These are phyloP conservation scores for Apiotrichum porosum DNA, from an alignment of 1,284 basidiomycete genomes.

Conservation along the genomic window DNA sequence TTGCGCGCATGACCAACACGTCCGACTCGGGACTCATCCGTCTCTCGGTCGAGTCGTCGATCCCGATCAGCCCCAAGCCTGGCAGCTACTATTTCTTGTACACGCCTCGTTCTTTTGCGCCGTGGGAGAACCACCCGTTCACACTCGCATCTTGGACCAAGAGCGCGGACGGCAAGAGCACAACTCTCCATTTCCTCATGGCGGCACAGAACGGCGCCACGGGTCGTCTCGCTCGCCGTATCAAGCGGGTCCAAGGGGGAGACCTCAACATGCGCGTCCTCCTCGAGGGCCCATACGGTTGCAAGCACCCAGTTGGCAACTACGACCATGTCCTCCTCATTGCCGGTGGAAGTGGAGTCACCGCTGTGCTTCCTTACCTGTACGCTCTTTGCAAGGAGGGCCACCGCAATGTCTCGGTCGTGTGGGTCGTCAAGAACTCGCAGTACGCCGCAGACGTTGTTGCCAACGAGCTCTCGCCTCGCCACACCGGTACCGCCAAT, in stretches of 20 bases:
- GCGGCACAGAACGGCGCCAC: conserved; percentile 21
- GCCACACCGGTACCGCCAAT: not conserved
- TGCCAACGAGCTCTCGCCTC: conserved; percentile 15
- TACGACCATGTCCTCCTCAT: conserved; percentile 25
- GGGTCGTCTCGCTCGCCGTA: conserved; percentile 3
- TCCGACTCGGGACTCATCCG: conserved; percentile 16
- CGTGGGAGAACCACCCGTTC: conserved; percentile 34
- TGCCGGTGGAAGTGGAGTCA: conserved; percentile 31
- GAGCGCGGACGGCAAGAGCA: conserved; percentile 1
- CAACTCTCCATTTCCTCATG: conserved; percentile 22
- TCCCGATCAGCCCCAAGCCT: conserved; percentile 14
- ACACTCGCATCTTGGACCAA: conserved; percentile 17
- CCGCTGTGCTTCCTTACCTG: conserved; percentile 26
- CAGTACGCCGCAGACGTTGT: conserved; percentile 25
- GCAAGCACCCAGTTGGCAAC: not conserved
- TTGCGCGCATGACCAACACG: conserved; percentile 8
- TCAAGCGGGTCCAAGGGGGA: not conserved
- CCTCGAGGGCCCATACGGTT: conserved; percentile 34
- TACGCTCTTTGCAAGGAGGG: conserved; percentile 2
- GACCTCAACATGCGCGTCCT: conserved; percentile 8
- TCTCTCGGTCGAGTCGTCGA: conserved; percentile 16
- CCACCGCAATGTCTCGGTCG: conserved; percentile 10
- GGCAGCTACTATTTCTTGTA: conserved; percentile 32
- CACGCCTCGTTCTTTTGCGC: conserved; percentile 16
- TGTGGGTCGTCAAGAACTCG: conserved; percentile 24